A percentile compares a stretch with the other conserved stretches of the same genome.
These are phyloP conservation scores for Eucalyptus marginata DNA, from an alignment of 345 rosid genomes.

Conservation along the genomic window DNA sequence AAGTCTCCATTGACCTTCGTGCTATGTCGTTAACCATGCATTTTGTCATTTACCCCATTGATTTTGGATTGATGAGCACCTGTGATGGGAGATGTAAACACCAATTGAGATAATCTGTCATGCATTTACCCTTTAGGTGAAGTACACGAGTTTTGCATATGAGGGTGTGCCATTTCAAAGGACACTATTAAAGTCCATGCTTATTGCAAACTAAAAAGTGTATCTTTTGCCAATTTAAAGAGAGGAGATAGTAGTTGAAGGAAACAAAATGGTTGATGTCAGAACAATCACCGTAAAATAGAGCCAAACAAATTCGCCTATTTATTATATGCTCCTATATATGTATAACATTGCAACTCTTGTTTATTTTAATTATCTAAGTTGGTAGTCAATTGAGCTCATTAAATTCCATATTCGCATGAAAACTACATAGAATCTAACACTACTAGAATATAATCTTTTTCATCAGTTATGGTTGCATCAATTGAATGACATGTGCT, in stretches of 20 bases:
- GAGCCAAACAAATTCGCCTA: neutral
- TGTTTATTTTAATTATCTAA: neutral
- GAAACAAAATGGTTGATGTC: neutral
- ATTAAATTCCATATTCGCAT: neutral
- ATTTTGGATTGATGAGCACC: neutral
- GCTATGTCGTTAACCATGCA: neutral
- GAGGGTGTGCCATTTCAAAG: neutral
- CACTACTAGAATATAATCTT: neutral
- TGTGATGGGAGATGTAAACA: neutral
- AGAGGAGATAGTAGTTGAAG: neutral
- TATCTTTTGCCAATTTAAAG: neutral
- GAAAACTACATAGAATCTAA: neutral
- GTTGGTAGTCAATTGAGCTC: neutral
- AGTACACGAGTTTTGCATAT: fast-evolving
- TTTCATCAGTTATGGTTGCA: neutral
- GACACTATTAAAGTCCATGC: neutral
- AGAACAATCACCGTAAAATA: neutral
- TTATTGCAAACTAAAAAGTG: neutral
- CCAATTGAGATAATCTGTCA: neutral
- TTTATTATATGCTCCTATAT: neutral
- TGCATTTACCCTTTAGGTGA: neutral
- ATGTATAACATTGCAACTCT: neutral
- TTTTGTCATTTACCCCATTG: neutral
- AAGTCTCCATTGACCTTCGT: neutral
- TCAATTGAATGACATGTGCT: neutral